Evolutionary conservation across 192 early-diverging fungal genomes (phyloP), one percentile per base, ranked within the genome.

Genomic region (Mortierella alpina): DNA sequence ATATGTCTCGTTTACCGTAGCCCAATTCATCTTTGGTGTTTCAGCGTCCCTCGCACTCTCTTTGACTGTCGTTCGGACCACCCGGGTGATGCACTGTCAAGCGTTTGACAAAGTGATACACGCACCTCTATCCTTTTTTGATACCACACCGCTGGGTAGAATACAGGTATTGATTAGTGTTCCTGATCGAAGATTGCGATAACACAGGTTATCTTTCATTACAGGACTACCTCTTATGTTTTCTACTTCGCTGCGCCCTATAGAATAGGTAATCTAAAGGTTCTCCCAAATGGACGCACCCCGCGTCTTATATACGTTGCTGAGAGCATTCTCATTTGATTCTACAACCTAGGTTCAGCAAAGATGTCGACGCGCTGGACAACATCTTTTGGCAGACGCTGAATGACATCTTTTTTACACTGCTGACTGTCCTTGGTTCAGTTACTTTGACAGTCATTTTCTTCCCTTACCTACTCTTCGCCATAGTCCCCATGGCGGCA

Each of bases 101-200:
- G 88, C 94, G 83, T 85, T 94, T 63, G 66, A 88, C 14, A 91
- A 86, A 22, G 86, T 72, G 11, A 31, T 72, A 20, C 61, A 57
- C 17, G 90, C 95, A 2, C 90, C 92, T 45, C 85, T 96, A 10
- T 86, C 90, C 4, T 97, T 96, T 88, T 98, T 94, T 79, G 95
- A 96, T 72, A 89, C 89, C 13, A 94, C 92, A 11, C 94, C 96
- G 10, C 80, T 93, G 20, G 94, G 95, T 31, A 88, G 92, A 17
- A 92, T 97, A 47, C 85, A 31, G 31, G 31, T 31, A 31, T n/a
- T n/a, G n/a, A n/a, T n/a, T n/a, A 3, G 31, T 31, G 31, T 31
- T 31, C 3, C 31, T 31, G 31, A 31, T 31, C 31, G 31, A 31
- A 31, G 31, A 31, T 31, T 31, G 31, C 1, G 31, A 31, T 31